Percentiles rank a stretch among this genome's conserved stretches.
Evolutionary conservation across 305 asterid species (phyloP).

Genomic region (Fraxinus platypoda): DNA sequence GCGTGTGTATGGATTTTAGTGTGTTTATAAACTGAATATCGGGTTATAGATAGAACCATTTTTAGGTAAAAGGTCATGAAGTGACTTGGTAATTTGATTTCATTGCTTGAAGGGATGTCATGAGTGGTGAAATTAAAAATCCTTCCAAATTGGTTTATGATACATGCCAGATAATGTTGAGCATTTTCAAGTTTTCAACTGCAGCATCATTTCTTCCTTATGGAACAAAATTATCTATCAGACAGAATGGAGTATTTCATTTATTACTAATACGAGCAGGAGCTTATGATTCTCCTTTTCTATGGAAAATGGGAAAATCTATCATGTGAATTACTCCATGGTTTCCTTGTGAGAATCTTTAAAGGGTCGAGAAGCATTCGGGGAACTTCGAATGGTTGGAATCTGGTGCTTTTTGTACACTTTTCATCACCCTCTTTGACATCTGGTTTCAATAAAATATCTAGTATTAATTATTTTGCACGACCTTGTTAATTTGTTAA

Average conservation of each 20-base stretch:
- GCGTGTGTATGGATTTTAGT: neutral
- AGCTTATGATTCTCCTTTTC: neutral
- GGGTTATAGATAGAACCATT: neutral
- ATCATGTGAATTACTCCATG: neutral
- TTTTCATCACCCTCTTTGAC: too few species aligned
- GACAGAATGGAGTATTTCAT: too few species aligned
- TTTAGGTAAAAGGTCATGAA: neutral
- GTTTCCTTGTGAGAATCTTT: slow-evolving; percentile 18
- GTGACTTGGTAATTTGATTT: neutral
- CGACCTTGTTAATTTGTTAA: neutral
- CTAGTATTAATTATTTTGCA: neutral
- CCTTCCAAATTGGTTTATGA: too few species aligned
- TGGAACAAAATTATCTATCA: too few species aligned
- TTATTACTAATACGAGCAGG: too few species aligned
- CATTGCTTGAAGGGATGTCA: neutral
- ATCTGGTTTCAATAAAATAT: too few species aligned
- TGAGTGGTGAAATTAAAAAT: neutral
- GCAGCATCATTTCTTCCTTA: too few species aligned
- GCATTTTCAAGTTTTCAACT: too few species aligned
- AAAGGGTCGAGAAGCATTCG: neutral
- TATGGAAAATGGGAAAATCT: neutral
- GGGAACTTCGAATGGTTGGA: neutral
- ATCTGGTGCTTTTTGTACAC: slow-evolving; percentile 10
- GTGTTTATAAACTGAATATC: neutral
- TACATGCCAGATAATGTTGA: too few species aligned